Base-by-base conservation (phyloP, 1,284 basidiomycete genomes). In the Paramarasmius palmivorus region DNA sequence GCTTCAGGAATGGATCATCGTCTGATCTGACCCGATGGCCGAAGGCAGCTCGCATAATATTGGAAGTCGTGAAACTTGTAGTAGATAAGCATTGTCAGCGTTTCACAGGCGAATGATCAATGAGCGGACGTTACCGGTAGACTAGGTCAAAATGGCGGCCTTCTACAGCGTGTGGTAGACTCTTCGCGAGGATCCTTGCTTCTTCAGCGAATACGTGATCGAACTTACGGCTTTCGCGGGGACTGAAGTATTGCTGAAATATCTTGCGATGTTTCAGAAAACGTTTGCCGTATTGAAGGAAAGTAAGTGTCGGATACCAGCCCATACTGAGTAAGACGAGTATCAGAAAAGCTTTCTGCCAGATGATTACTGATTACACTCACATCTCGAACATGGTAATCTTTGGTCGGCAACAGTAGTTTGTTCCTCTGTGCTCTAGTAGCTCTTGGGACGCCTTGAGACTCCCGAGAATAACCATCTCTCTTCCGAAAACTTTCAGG, bases 401-500 rank as follows among this genome's bases (percentile, higher is more conserved):
- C 52, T 8, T 54, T 55, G 56, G 59, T 57, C 12, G 61, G 51
- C 29, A 55, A n/a, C 42, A 41, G 54, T 77, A 79, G 50, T 73
- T 77, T 2, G 64, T 60, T 26, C 74, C 75, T 23, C 75, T 67
- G 53, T 74, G 76, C 41, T 78, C 76, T 29, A 78, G 73, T 2
- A 78, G 63, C 22, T 77, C 75, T 44, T 65, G 69, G 10, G 71
- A 73, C 8, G 66, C 62, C 47, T 71, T 63, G 47, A 72, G 71
- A 3, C 73, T 69, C 57, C 77, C 76, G 6, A 78, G 66, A 51
- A 78, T 70, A 17, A 78, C 65, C 36, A 78, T 64, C 45, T 74
- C 69, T 53, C 69, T 71, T 20, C 76, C 75, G n/a, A 77, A 60
- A 7, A 72, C 68, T 15, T 65, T 69, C 14, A 78, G 59, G 51